Percentiles rank a stretch among this genome's conserved stretches.
These are phyloP conservation scores for Hyphopichia burtonii DNA, from an alignment of 1,139 yeast species.

Conservation along the genomic window DNA sequence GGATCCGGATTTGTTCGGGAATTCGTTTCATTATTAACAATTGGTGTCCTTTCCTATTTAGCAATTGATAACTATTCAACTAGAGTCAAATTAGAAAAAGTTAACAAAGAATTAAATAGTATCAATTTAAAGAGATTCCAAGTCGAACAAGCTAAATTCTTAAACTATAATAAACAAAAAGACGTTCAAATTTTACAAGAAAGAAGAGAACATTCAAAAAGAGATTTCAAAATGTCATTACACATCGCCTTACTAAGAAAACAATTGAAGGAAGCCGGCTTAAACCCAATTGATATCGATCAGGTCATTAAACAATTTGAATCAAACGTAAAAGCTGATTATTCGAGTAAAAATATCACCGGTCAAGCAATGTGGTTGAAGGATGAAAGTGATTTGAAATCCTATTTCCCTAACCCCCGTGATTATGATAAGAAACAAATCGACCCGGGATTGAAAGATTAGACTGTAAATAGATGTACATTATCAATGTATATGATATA, in stretches of 20 bases:
- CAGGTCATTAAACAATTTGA: constrained; percentile 55
- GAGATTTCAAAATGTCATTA: constrained; percentile 59
- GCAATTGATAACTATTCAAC: constrained; percentile 53
- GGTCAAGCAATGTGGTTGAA: constrained; percentile 60
- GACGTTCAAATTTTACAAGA: constrained; percentile 49
- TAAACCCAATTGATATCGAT: constrained; percentile 54
- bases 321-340: constrained; percentile 52
- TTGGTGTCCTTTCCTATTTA: constrained; percentile 42
- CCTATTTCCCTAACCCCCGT: constrained; percentile 53
- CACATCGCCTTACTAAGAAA: constrained; percentile 63
- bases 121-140: constrained; percentile 43
- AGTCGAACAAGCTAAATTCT: constrained; percentile 42
- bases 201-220: constrained; percentile 45
- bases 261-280: constrained; percentile 52
- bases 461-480: neutral
- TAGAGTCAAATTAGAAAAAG: constrained; percentile 41
- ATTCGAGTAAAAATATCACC: constrained; percentile 51
- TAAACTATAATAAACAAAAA: constrained; percentile 44
- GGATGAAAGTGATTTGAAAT: constrained; percentile 41
- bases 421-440: constrained; percentile 50
- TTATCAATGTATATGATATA: no score
- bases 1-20: constrained; percentile 16
- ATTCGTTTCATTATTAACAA: constrained; percentile 34
- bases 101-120: constrained; percentile 37
- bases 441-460: constrained; percentile 1